Evolutionary conservation across 148 eudicot species (phyloP).

Genomic region (Rhododendron ovatum): DNA sequence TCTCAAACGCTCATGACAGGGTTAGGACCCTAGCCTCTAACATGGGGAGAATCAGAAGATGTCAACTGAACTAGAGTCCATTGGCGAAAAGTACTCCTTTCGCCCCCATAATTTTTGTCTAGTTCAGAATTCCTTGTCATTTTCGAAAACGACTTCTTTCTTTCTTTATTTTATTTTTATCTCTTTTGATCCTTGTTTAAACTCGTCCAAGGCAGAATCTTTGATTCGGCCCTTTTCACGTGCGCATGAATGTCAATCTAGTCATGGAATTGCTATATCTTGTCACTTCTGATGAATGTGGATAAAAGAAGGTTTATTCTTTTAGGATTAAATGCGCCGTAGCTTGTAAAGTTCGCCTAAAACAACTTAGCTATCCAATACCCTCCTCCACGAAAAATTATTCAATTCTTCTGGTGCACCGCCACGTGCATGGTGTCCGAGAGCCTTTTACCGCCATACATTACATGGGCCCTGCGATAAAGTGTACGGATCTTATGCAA

Average conservation of each 20-base stretch:
- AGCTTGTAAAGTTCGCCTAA: background rate
- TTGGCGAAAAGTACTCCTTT: too few species aligned
- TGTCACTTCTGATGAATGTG: background rate
- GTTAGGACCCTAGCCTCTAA: too few species aligned
- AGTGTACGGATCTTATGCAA: too few species aligned
- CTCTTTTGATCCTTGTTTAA: background rate
- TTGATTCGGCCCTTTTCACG: background rate
- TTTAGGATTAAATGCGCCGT: background rate
- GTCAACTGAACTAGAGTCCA: too few species aligned
- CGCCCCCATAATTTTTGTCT: too few species aligned
- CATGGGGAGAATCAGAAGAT: too few species aligned
- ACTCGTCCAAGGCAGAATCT: background rate
- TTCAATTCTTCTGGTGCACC: too few species aligned
- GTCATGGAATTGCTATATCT: background rate
- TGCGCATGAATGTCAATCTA: background rate
- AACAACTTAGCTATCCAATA: background rate
- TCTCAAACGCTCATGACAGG: rapidly evolving
- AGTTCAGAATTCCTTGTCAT: too few species aligned
- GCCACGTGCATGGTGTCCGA: too few species aligned
- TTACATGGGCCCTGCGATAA: too few species aligned
- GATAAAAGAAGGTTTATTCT: background rate
- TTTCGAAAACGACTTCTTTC: background rate
- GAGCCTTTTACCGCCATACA: too few species aligned
- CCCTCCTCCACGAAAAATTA: background rate
- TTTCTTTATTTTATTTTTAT: too few species aligned